Evolutionary conservation across 176 grass and related monocot species (phyloP).

Genomic region (Bothriochloa decipiens): DNA sequence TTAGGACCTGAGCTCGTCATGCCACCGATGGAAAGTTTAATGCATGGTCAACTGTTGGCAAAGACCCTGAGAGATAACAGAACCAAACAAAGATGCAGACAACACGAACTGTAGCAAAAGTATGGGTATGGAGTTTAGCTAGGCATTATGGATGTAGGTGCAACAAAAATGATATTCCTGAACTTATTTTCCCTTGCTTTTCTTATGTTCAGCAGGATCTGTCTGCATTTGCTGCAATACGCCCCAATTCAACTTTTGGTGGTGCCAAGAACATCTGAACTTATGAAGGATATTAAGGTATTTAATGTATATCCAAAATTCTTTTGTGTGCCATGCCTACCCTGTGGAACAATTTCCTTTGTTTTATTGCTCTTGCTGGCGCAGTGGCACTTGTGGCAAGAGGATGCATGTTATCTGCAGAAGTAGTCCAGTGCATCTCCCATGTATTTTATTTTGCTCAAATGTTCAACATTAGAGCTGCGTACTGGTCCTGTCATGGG

Average conservation of each 20-base stretch:
- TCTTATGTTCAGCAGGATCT: constrained; percentile 62
- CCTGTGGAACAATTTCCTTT: background rate
- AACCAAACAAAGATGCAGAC: background rate
- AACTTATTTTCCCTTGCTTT: constrained; percentile 35
- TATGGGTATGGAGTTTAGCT: background rate
- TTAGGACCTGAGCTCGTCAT: background rate
- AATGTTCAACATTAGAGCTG: constrained; percentile 24
- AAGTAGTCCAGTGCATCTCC: constrained; percentile 17
- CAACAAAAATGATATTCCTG: constrained; percentile 27
- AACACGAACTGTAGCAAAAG: background rate
- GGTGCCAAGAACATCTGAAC: constrained; percentile 73
- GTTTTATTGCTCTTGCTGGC: constrained; percentile 12
- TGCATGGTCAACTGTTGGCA: background rate
- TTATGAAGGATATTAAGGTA: constrained; percentile 52
- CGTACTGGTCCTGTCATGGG: background rate
- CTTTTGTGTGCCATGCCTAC: background rate
- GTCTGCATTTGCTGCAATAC: constrained; percentile 53
- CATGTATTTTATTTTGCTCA: constrained; percentile 15
- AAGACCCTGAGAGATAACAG: constrained; percentile 9
- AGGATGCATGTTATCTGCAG: background rate
- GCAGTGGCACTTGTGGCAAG: background rate
- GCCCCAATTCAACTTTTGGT: constrained; percentile 63
- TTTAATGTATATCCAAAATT: background rate
- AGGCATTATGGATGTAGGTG: background rate
- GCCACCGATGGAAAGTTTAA: background rate